Base-by-base conservation (phyloP, 2,329 filamentous ascomycete genomes). In the Elsinoe australis region DNA sequence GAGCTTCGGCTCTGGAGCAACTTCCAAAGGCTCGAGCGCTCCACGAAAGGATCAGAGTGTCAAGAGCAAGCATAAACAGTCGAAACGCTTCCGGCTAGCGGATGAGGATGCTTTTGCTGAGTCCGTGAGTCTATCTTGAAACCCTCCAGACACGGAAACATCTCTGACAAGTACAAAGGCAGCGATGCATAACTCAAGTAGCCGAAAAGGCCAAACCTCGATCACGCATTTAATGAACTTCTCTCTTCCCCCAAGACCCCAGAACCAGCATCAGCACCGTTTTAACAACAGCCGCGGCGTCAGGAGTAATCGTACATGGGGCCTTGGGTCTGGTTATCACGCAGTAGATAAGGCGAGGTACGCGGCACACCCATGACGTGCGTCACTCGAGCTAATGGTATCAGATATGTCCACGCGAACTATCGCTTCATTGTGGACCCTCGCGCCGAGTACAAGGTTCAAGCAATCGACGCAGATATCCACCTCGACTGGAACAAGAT, bases 221-320 rank as follows among this genome's bases (percentile, higher is more conserved):
- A 98, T 98, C 63, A 96, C 92, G 32, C 92, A 98, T 67, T 71
- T 98, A 50, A 85, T 98, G 75, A 90, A 90, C 70, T 94, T 95
- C 67, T 81, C 85, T 35, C 72, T 87, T 15, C 85, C 89, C 17
- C 81, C 85, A 33, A 79, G 86, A 39, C 83, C 83, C 17, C 78
- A 82, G 52, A 75, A 75, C 58, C 76, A 79, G 57, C 71, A 72
- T 56, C 61, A 45, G 53, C 57, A 71, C 56, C 60, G 53, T 58
- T 56, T 62, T 51, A 59, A 58, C 3, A 74, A 78, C 26, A 52
- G 57, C 33, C 63, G 69, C 47, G 60, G 60, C 41, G 61, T 62
- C 58, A 79, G 85, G 50, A 76, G 85, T 47, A 84, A 86, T 64
- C 80, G 83, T 35, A 84, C 83, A 2, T 94, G 85, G 83, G 87